A percentile compares a stretch with the other conserved stretches of the same genome.
Conservation (phyloP, 768 basidiomycete genomes). For the Suillus sp. region DNA sequence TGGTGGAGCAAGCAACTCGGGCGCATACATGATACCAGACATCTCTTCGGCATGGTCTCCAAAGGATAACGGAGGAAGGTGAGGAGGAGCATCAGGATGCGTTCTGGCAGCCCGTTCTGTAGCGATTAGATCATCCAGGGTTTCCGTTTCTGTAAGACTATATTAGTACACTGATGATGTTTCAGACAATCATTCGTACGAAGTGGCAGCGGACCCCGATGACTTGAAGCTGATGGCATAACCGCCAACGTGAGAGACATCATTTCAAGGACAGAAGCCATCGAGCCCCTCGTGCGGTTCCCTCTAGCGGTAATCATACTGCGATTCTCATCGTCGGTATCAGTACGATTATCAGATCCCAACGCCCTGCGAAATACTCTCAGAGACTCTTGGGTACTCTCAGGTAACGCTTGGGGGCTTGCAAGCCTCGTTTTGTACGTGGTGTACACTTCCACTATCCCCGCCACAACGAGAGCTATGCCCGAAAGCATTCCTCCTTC, state of each 20-base stretch:
- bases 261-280: slow-evolving; percentile 84
- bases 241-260: slow-evolving; percentile 80
- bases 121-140: slow-evolving; percentile 76
- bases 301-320: slow-evolving; percentile 45
- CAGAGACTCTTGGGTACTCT: slow-evolving; percentile 60
- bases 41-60: slow-evolving; percentile 78
- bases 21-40: slow-evolving; percentile 78
- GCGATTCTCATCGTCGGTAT: slow-evolving; percentile 51
- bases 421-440: slow-evolving; percentile 50
- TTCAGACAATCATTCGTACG: slow-evolving; percentile 45
- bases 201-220: slow-evolving; percentile 64
- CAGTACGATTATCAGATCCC: slow-evolving; percentile 35
- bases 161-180: slow-evolving; percentile 9
- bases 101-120: slow-evolving; percentile 79
- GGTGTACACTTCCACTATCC: slow-evolving; percentile 65
- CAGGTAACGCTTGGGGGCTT: slow-evolving; percentile 50
- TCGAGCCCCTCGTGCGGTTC: slow-evolving; percentile 60
- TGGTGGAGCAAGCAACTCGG: slow-evolving; percentile 74
- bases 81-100: slow-evolving; percentile 76
- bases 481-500: slow-evolving; percentile 68
- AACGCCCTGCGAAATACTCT: slow-evolving; percentile 53
- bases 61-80: slow-evolving; percentile 67
- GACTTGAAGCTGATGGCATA: slow-evolving; percentile 58
- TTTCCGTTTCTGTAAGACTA: slow-evolving; percentile 60
- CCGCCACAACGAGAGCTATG: slow-evolving; percentile 51